Evolutionary conservation across 805 yeast genomes (phyloP).

Genomic region (Millerozyma acaciae): DNA sequence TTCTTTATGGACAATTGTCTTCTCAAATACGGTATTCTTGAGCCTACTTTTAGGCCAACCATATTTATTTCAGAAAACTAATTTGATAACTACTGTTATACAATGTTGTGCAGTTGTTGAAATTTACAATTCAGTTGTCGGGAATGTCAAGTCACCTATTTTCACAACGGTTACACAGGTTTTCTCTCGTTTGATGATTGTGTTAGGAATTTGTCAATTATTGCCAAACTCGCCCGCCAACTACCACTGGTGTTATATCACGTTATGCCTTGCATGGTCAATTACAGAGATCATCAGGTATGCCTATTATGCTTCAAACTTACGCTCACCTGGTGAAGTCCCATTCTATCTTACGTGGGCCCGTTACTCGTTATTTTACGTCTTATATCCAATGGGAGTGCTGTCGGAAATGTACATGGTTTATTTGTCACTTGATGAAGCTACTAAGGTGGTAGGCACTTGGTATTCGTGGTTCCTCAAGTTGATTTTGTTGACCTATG

Average conservation of each 20-base stretch:
- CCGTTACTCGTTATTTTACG: constrained; percentile 78
- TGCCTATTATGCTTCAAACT: constrained; percentile 74
- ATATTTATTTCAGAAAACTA: constrained; percentile 55
- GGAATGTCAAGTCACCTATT: constrained; percentile 81
- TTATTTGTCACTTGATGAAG: constrained; percentile 66
- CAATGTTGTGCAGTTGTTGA: constrained; percentile 83
- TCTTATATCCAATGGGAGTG: constrained; percentile 91
- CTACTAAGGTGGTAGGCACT: constrained; percentile 47
- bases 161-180: constrained; percentile 86
- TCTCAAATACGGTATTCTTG: constrained; percentile 37
- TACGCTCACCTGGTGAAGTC: constrained; percentile 47
- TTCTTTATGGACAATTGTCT: constrained; percentile 38
- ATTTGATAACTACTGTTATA: constrained; percentile 54
- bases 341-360: constrained; percentile 61
- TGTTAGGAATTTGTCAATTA: constrained; percentile 73
- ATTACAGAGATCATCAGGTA: constrained; percentile 89
- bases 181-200: constrained; percentile 75
- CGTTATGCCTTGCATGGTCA: constrained; percentile 85
- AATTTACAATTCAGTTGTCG: constrained; percentile 69
- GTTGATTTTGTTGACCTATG: constrained; percentile 58
- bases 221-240: constrained; percentile 72
- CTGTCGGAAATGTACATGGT: constrained; percentile 72
- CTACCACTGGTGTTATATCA: constrained; percentile 53
- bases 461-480: constrained; percentile 55
- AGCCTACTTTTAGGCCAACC: constrained; percentile 55